These are phyloP conservation scores for Fraxinus angustifolia DNA, from an alignment of 305 asterid genomes.

Conservation along the genomic window DNA sequence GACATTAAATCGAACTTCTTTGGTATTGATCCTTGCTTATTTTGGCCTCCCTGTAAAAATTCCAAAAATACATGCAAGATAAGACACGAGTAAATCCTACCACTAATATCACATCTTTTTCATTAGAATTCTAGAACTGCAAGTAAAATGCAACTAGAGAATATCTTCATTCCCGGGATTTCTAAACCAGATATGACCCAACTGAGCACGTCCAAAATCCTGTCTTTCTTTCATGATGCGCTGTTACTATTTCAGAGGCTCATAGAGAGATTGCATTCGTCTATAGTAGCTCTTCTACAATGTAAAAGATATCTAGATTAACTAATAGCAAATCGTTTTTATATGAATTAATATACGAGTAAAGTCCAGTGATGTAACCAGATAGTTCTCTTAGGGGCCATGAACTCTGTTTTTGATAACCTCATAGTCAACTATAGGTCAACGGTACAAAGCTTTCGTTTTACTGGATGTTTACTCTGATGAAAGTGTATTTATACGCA, in stretches of 20 bases:
- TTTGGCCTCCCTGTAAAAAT: constrained; percentile 38
- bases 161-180: neutral
- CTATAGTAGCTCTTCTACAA: neutral
- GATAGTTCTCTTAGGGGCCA: neutral
- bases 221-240: neutral
- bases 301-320: neutral
- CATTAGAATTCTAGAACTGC: neutral
- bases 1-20: constrained; percentile 26
- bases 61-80: neutral
- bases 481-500: neutral
- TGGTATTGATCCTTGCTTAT: constrained; percentile 34
- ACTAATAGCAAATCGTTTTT: neutral
- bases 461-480: neutral
- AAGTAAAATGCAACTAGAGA: neutral
- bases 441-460: neutral
- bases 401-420: neutral
- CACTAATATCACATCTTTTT: neutral
- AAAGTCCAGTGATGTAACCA: neutral
- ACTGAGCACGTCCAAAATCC: neutral
- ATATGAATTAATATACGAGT: neutral
- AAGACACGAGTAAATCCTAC: neutral
- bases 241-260: neutral
- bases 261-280: neutral
- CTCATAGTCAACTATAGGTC: neutral
- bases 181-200: neutral